Base-by-base conservation (phyloP, 352 stramenopile species). In the Phytophthora megakarya region DNA sequence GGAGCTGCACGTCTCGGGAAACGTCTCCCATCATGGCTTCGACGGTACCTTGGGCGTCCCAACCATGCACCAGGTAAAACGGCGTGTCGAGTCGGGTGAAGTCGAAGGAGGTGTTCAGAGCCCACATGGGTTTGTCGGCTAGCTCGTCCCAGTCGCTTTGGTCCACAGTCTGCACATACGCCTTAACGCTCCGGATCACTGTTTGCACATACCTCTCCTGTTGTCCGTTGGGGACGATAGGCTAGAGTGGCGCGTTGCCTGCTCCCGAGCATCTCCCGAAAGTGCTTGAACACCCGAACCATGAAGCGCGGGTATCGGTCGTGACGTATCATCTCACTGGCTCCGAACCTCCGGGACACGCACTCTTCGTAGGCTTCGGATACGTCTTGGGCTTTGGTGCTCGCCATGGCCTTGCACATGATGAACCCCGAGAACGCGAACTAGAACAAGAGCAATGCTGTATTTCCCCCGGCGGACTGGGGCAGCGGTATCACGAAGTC, bases 131-230 rank as follows among this genome's bases (percentile, higher is more conserved):
- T 1, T 48, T 46, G 12, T 73, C 53, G 0, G 58, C 64, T 0
- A 76, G 12, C 0, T 72, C 56, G 1, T 83, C 71, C 61, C 74
- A 83, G 30, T 76, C 71, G 10, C 43, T 53, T 49, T 78, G 66
- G 12, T 42, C 48, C 0, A 61, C 49, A 0, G 61, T 72, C 39
- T 71, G 48, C 2, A 68, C 33, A 22, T 78, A 80, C 0, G 49
- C 30, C 7, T 26, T 25, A 13, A 80, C 40, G 3, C 39, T 54
- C 5, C 46, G 28, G 13, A 74, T 63, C 0, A 83, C 26, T 32
- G 46, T 53, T 3, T 53, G 46, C 1, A 40, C 28, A 3, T n/a
- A 53, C 1, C 46, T 2, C 30, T 53, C 28, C 15, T 42, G 46
- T 5, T 53, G 46, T 0, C 30, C 46, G 18, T 53, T 40, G 28